Base-by-base conservation (phyloP, 108 stramenopile species). In the Chaetoceros muelleri region DNA sequence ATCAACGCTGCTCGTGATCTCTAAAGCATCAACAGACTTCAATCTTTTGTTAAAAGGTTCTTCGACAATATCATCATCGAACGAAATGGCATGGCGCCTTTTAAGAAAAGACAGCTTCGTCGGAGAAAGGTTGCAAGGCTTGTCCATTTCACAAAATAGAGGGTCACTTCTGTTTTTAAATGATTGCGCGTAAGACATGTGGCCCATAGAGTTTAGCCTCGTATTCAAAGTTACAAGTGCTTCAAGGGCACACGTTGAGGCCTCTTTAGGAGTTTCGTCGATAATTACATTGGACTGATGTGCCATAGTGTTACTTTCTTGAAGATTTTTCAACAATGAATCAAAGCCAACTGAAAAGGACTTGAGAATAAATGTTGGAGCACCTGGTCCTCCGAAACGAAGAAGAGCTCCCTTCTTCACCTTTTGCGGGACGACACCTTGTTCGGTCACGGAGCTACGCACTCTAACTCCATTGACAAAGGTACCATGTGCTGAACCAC, bases 351-450 rank as follows among this genome's bases (percentile, higher is more conserved):
- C 52, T 16, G 81, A 51, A 52, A 85, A 85, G 21, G 79, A 80
- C 55, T 82, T 81, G 25, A 89, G 66, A 29, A 89, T 69, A 58
- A 83, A 89, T 3, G 79, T 70, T 22, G 87, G 87, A 0, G 83
- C 87, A 23, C 83, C 87, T 3, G 81, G 74, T 1, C 87, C 87
- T 27, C 87, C 87, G 44, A 89, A 89, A 18, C 87, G 79, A 66
- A 89, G 71, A 30, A 89, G 70, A 20, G 79, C 72, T 29, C 87
- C 87, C 68, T 74, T 58, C 45, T 71, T 57, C 29, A 89, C 80
- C 57, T 74, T 74, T 44, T 79, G 65, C 13, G 87, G 87, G 26
- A 79, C 53, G 13, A 76, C 58, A 20, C 80, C 78, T 8, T 66
- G 67, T 52, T 60, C 29, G 19, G 62, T 58, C 2, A 66, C 61